Evolutionary conservation across 2,329 filamentous ascomycete genomes (phyloP).

Genomic region (Arthrobotrys musiformis): DNA sequence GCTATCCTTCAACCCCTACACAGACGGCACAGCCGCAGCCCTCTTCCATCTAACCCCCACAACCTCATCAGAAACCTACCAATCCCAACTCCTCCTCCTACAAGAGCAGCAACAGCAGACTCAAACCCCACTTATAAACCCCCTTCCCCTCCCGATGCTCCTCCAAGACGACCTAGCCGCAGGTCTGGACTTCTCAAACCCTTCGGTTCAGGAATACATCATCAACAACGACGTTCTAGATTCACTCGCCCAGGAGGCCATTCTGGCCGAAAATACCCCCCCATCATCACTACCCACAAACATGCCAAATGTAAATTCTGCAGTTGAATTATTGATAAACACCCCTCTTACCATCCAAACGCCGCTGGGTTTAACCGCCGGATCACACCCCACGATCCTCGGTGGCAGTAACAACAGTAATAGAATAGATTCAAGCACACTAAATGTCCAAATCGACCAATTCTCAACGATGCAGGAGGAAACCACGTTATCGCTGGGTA

Average conservation of each 20-base stretch:
- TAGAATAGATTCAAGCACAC: neutral
- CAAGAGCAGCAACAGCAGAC: neutral
- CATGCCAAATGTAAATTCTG: neutral
- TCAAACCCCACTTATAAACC: neutral
- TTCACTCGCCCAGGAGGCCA: neutral
- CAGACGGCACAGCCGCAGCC: slow-evolving; percentile 10
- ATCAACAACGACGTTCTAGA: slow-evolving; percentile 47
- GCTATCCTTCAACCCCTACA: neutral
- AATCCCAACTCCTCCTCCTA: slow-evolving; percentile 1
- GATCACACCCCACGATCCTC: neutral
- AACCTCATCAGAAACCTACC: neutral
- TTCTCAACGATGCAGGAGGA: slow-evolving; percentile 57
- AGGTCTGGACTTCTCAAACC: slow-evolving; percentile 35
- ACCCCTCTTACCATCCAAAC: neutral
- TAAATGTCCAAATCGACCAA: slow-evolving; percentile 35
- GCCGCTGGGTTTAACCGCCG: neutral
- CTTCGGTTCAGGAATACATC: slow-evolving; percentile 46
- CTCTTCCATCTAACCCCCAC: slow-evolving; percentile 17
- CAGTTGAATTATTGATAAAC: slow-evolving; percentile 25
- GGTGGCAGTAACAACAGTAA: neutral
- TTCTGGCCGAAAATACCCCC: neutral
- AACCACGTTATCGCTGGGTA: slow-evolving; percentile 57
- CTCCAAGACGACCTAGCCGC: slow-evolving; percentile 10
- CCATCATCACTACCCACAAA: neutral
- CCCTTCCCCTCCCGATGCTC: neutral